A percentile compares a stretch with the other conserved stretches of the same genome.
phyloP scores from a whole-genome alignment of 306 rosid species.

The Vigna unguiculata region DNA sequence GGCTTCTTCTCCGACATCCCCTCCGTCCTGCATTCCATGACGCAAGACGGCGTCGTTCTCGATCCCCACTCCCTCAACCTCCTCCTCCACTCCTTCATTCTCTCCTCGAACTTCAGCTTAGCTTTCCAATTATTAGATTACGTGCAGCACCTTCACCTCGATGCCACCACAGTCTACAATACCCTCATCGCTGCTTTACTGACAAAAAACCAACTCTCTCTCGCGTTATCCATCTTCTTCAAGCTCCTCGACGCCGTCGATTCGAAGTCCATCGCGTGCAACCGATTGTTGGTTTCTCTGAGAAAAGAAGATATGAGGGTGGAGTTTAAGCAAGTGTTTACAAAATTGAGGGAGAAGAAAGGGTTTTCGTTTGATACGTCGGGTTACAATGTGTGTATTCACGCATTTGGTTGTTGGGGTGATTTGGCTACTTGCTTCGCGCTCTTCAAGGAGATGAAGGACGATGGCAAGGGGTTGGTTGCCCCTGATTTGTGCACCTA shows the following conservation, averaged over 20 bases:
- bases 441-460: slow-evolving; percentile 76
- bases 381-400: slow-evolving; percentile 75
- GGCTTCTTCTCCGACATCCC: slow-evolving; percentile 61
- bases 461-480: slow-evolving; percentile 41
- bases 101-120: slow-evolving; percentile 52
- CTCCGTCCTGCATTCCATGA: slow-evolving; percentile 57
- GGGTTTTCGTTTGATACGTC: slow-evolving; percentile 60
- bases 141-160: slow-evolving; percentile 54
- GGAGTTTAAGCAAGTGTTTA: slow-evolving; percentile 67
- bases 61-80: slow-evolving; percentile 64
- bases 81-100: slow-evolving; percentile 63
- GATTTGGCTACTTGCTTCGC: slow-evolving; percentile 65
- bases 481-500: slow-evolving; percentile 84
- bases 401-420: slow-evolving; percentile 93
- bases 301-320: slow-evolving; percentile 67
- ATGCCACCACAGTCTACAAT: slow-evolving; percentile 53
- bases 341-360: slow-evolving; percentile 53
- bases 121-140: slow-evolving; percentile 66
- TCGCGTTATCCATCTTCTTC: slow-evolving; percentile 69
- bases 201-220: slow-evolving; percentile 60
- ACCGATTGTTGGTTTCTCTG: slow-evolving; percentile 70
- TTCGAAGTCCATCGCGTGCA: slow-evolving; percentile 54
- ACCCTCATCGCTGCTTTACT: slow-evolving; percentile 67
- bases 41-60: slow-evolving; percentile 53
- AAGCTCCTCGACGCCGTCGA: slow-evolving; percentile 55